Evolutionary conservation across 208 protist species (phyloP).

Genomic region (Angomonas deanei): DNA sequence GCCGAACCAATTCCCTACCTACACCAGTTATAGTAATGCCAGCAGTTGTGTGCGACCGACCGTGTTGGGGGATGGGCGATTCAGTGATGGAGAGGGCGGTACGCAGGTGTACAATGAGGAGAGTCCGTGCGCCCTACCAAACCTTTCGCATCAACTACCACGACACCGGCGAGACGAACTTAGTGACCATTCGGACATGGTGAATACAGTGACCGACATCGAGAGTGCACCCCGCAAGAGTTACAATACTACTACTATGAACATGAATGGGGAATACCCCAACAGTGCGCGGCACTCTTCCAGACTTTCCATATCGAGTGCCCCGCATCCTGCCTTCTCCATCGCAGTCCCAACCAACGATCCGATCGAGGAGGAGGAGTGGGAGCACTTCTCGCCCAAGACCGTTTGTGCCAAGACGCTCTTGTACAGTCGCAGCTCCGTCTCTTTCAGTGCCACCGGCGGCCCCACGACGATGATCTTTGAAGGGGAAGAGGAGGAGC

Average conservation of each 20-base stretch:
- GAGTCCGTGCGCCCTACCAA: too few species aligned
- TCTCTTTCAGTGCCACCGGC: neutral
- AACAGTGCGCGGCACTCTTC: neutral
- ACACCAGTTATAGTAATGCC: neutral
- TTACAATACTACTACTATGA: slow-evolving; percentile 8
- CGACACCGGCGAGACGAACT: too few species aligned
- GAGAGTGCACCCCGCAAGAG: slow-evolving; percentile 41
- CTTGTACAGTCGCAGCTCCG: neutral
- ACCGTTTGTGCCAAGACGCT: slow-evolving; percentile 6
- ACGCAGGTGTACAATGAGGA: too few species aligned
- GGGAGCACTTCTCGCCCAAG: neutral
- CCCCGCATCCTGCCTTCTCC: too few species aligned
- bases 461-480: neutral
- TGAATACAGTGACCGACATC: slow-evolving; percentile 11
- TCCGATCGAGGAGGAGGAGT: neutral
- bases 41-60: neutral
- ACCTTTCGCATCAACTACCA: too few species aligned
- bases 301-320: too few species aligned
- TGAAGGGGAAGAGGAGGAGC: neutral
- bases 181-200: too few species aligned
- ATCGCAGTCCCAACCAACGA: neutral
- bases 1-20: too few species aligned
- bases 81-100: neutral
- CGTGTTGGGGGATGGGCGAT: neutral
- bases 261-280: neutral